Evolutionary conservation across 1,284 basidiomycete genomes (phyloP).

Genomic region (Malassezia sympodialis): DNA sequence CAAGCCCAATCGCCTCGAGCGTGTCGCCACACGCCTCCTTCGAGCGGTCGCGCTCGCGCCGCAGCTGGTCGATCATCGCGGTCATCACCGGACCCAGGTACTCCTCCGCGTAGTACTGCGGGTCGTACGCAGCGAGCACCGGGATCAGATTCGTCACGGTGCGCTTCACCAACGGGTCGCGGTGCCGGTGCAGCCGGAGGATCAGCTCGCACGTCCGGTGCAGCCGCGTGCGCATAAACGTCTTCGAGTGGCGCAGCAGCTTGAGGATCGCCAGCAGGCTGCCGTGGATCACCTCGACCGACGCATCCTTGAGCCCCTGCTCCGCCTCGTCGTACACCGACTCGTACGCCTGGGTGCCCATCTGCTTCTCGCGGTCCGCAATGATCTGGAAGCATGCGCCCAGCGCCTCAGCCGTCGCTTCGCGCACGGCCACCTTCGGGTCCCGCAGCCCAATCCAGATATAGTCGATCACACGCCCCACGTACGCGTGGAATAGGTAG

Average conservation of each 20-base stretch:
- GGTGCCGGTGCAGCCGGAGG: slow-evolving; percentile 77
- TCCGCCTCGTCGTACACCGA: slow-evolving; percentile 68
- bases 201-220: slow-evolving; percentile 82
- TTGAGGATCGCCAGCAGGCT: slow-evolving; percentile 85
- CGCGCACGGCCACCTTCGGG: slow-evolving; percentile 35
- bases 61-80: slow-evolving; percentile 31
- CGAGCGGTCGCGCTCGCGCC: slow-evolving; percentile 34
- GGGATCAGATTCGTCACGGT: slow-evolving; percentile 41
- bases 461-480: slow-evolving; percentile 38
- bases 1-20: slow-evolving; percentile 92
- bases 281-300: slow-evolving; percentile 80
- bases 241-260: slow-evolving; percentile 80
- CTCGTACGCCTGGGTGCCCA: slow-evolving; percentile 44
- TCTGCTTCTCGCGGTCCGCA: slow-evolving; percentile 40
- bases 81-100: slow-evolving; percentile 40
- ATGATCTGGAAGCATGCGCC: slow-evolving; percentile 47
- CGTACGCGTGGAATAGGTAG: slow-evolving; percentile 44
- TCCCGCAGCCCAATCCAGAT: slow-evolving; percentile 47
- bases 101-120: slow-evolving; percentile 41
- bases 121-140: slow-evolving; percentile 42
- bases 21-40: slow-evolving; percentile 49
- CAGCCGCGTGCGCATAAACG: slow-evolving; percentile 89
- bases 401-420: slow-evolving; percentile 45
- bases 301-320: slow-evolving; percentile 67
- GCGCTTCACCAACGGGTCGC: slow-evolving; percentile 75